These are phyloP conservation scores for Boletus sp. DNA, from an alignment of 768 basidiomycete species.

Conservation along the genomic window DNA sequence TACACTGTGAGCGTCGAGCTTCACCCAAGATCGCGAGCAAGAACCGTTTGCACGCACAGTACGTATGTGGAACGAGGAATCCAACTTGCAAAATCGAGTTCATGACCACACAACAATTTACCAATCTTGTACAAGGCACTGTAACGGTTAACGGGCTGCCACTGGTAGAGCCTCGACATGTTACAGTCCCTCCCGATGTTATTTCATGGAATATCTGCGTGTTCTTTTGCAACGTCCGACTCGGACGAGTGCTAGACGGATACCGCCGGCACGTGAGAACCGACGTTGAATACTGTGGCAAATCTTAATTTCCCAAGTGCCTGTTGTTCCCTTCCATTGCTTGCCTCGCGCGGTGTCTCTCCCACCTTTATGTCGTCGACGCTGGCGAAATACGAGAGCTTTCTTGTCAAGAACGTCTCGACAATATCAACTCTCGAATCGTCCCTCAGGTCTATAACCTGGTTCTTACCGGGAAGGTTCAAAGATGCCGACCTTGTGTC, in stretches of 20 bases:
- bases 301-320: neutral
- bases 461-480: constrained; percentile 95
- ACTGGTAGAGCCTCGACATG: no score
- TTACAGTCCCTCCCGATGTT: no score
- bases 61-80: no score
- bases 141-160: no score
- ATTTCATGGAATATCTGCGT: no score
- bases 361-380: constrained; percentile 52
- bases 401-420: constrained; percentile 81
- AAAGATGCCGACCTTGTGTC: constrained; percentile 96
- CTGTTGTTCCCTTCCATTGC: neutral
- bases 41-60: no score
- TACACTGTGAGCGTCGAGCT: neutral
- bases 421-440: constrained; percentile 89
- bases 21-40: no score
- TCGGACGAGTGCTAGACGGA: no score
- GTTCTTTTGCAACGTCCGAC: no score
- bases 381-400: constrained; percentile 73
- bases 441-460: constrained; percentile 83
- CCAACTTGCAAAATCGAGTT: no score
- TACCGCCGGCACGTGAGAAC: neutral
- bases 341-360: neutral
- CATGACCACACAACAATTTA: no score
- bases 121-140: no score
- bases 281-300: constrained; percentile 5